phyloP scores from a whole-genome alignment of 148 eudicot genomes.

The Cornus controversa region DNA sequence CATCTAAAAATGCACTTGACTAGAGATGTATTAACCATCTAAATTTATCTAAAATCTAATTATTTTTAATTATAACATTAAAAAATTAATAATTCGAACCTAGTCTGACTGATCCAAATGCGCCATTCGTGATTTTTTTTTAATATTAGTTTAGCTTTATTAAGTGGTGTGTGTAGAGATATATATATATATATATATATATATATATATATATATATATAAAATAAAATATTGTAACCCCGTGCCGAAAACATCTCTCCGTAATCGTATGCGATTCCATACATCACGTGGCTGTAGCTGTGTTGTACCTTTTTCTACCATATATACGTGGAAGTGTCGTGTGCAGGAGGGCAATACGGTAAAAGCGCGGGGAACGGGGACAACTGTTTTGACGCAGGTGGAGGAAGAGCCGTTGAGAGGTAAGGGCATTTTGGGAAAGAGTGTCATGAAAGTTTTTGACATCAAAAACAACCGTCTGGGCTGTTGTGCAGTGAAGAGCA shows the following conservation, averaged over 20 bases:
- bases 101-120: no score
- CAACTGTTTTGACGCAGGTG: conserved; percentile 8
- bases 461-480: background rate
- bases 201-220: no score
- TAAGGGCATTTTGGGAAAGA: conserved; percentile 8
- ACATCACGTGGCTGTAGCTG: conserved; percentile 34
- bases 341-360: conserved; percentile 4
- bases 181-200: no score
- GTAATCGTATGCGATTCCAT: background rate
- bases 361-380: background rate
- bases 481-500: conserved; percentile 28
- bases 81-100: no score
- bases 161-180: no score
- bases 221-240: background rate
- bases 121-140: no score
- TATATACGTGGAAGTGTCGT: background rate
- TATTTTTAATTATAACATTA: no score
- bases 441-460: conserved; percentile 7
- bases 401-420: conserved; percentile 1
- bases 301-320: conserved; percentile 7
- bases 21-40: no score
- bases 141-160: no score
- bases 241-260: background rate
- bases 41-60: no score
- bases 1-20: no score